Conservation (phyloP, 192 early-diverging fungal species). For the Cetraspora pellucida region DNA sequence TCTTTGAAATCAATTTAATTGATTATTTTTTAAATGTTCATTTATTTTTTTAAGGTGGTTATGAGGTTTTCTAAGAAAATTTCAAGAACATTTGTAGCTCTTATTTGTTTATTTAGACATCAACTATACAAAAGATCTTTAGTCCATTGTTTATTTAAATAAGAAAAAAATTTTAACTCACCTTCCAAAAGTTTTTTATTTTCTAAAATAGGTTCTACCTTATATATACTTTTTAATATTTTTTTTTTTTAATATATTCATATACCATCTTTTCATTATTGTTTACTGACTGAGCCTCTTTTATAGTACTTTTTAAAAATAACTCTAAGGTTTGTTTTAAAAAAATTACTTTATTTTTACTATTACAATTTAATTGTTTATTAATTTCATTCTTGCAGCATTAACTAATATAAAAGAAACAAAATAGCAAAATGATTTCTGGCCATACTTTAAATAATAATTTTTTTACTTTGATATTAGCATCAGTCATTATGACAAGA, state of each 20-base stretch:
- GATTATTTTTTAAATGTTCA: neutral
- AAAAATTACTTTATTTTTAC: neutral
- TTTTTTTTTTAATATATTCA: no score
- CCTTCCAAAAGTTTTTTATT: neutral
- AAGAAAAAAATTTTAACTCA: neutral
- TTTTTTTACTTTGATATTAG: neutral
- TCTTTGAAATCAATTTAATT: neutral
- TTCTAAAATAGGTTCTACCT: no score
- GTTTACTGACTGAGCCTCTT: no score
- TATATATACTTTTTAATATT: no score
- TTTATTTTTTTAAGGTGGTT: neutral
- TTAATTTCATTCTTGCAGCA: neutral
- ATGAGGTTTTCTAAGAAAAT: neutral
- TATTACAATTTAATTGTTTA: neutral
- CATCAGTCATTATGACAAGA: neutral
- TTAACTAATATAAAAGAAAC: neutral
- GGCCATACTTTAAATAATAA: neutral
- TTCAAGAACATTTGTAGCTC: neutral
- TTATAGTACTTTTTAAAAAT: neutral
- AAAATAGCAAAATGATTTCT: neutral
- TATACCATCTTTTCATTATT: no score
- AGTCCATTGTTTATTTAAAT: neutral
- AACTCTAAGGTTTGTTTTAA: neutral
- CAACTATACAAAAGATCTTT: neutral
- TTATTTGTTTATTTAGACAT: neutral